Base-by-base conservation (phyloP, 768 basidiomycete genomes). In the Cystobasidium onofrii region DNA sequence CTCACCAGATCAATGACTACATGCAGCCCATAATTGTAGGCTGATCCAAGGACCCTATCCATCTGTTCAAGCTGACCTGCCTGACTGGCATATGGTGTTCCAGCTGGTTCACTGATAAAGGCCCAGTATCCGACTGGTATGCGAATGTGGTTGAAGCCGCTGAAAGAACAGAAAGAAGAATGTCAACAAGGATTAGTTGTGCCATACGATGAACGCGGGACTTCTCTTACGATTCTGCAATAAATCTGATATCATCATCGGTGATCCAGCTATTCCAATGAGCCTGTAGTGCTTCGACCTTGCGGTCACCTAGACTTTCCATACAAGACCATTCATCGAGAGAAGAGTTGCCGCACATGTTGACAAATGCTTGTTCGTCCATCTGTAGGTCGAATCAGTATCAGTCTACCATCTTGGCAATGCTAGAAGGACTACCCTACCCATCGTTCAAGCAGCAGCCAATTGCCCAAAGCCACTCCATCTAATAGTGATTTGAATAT, bases 231-330 rank as follows among this genome's bases (percentile, higher is more conserved):
- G 65, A 64, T 52, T 76, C 34, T 43, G 70, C 54, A 4, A 80
- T 76, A 12, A 46, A 46, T 33, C 76, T 64, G 54, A 80, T 76
- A 74, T 83, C 83, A 52, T 78, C 79, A 73, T 83, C 81, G 1
- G 82, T 82, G 60, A 82, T 78, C 77, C 80, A 83, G 9, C 78
- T 80, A 61, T 82, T 75, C 76, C 79, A 81, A 76, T 82, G 82
- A 41, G 77, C 73, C 31, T 63, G 31, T 31, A 82, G 75, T 0
- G 77, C 80, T 0, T 69, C 64, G 20, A 57, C 50, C 23, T 77
- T 78, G 12, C 63, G 23, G 63, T 50, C 43, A 13, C 73, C 73
- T n/a, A 50, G n/a, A 25, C 12, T 36, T 41, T 73, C 64, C 39
- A 41, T 46, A 18, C 61, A 73, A 33, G 73, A 43, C 73, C 73